A percentile compares a stretch with the other conserved stretches of the same genome.
These are phyloP conservation scores for Alnus rubra DNA, from an alignment of 306 rosid species.

Conservation along the genomic window DNA sequence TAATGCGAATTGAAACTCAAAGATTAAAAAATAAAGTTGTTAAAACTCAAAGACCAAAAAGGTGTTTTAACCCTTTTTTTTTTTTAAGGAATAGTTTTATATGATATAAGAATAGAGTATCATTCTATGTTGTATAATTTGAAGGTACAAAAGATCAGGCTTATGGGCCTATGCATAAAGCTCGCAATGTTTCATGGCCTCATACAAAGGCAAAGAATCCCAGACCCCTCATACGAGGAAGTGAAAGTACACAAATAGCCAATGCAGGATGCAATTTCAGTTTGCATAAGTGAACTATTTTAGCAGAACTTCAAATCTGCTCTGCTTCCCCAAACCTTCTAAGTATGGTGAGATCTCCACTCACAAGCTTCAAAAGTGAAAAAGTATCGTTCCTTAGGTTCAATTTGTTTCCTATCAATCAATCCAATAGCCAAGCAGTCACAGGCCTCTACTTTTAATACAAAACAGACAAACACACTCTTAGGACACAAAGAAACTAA, in stretches of 20 bases:
- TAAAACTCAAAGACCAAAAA: too few species aligned
- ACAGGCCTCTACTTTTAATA: not conserved
- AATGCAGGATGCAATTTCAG: not conserved
- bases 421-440: slow-evolving; percentile 8
- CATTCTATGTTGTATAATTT: not conserved
- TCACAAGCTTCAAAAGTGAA: not conserved
- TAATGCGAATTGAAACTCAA: too few species aligned
- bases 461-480: not conserved
- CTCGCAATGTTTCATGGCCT: not conserved
- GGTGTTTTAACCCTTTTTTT: too few species aligned
- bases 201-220: too few species aligned
- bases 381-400: not conserved
- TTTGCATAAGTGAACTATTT: not conserved
- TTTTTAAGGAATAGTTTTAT: not conserved
- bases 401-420: not conserved
- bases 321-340: slow-evolving; percentile 14
- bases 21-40: too few species aligned
- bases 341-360: not conserved
- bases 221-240: too few species aligned
- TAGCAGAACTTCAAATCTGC: not conserved
- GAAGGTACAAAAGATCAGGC: not conserved
- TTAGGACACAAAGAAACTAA: slow-evolving; percentile 7
- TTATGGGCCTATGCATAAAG: not conserved
- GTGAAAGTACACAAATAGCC: not conserved
- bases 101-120: not conserved